Conservation (phyloP, 73 alveolate genomes). For the Paramecium bursaria region DNA sequence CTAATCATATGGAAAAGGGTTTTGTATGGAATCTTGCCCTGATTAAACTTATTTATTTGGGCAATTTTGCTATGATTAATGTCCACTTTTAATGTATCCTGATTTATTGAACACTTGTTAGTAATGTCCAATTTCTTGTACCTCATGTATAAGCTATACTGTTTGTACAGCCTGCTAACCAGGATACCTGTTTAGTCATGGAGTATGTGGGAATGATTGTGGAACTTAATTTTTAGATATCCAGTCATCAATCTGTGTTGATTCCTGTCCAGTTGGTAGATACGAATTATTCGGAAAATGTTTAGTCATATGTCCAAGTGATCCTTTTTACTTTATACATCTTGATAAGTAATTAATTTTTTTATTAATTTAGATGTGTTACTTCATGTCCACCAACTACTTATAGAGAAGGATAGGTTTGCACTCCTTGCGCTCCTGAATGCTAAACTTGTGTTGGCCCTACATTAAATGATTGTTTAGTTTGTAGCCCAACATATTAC, state of each 20-base stretch:
- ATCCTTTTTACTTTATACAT: constrained; percentile 5
- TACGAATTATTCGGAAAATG: neutral
- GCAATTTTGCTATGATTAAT: too few species aligned
- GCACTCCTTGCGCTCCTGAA: neutral
- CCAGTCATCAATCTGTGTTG: neutral
- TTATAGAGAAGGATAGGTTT: neutral
- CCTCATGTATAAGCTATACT: constrained; percentile 4
- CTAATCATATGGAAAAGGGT: too few species aligned
- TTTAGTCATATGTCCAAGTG: neutral
- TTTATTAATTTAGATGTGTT: neutral
- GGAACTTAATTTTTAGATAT: neutral
- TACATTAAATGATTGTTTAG: neutral
- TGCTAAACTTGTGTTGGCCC: constrained; percentile 12
- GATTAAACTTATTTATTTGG: too few species aligned
- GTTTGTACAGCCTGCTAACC: neutral
- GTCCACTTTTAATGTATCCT: too few species aligned
- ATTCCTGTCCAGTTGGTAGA: neutral
- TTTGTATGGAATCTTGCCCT: too few species aligned
- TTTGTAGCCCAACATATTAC: neutral
- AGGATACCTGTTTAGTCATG: neutral
- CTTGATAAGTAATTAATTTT: too few species aligned
- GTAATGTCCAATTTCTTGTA: too few species aligned
- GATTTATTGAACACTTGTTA: too few species aligned
- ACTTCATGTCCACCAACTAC: neutral
- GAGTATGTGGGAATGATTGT: neutral